A percentile compares a stretch with the other conserved stretches of the same genome.
phyloP scores from a whole-genome alignment of 192 early-diverging fungal species.

The Rhizophlyctis rosea region DNA sequence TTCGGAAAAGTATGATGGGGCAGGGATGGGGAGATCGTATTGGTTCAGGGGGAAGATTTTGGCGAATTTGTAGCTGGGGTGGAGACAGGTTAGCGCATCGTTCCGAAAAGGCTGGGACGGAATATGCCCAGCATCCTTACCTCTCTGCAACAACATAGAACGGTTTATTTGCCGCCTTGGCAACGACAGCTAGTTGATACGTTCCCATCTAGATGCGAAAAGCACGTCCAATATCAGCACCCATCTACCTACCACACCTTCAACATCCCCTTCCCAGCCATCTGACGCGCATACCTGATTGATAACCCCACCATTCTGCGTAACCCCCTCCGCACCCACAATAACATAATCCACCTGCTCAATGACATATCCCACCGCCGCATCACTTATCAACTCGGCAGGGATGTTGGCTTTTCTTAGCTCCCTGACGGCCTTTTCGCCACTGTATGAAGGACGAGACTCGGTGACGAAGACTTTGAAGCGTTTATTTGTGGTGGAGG shows the following conservation, averaged over 20 bases:
- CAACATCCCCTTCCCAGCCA: background rate
- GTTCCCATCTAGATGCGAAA: slow-evolving; percentile 73
- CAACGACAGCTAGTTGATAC: slow-evolving; percentile 92
- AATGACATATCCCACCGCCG: slow-evolving; percentile 92
- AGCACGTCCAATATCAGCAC: slow-evolving; percentile 14
- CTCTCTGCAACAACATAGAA: slow-evolving; percentile 93
- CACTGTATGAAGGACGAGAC: slow-evolving; percentile 71
- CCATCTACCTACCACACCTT: slow-evolving; percentile 7
- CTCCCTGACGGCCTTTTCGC: slow-evolving; percentile 59
- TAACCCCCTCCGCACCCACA: slow-evolving; percentile 97
- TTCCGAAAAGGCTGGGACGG: too few relatives aligned
- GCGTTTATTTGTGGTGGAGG: slow-evolving; percentile 70
- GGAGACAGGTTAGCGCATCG: background rate
- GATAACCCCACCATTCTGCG: slow-evolving; percentile 95
- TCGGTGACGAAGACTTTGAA: slow-evolving; percentile 95
- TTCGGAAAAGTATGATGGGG: slow-evolving; percentile 9
- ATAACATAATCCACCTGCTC: slow-evolving; percentile 95
- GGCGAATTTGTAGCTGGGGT: slow-evolving; percentile 91
- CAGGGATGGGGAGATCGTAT: slow-evolving; percentile 76
- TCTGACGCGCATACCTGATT: slow-evolving; percentile 62
- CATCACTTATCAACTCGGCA: slow-evolving; percentile 81
- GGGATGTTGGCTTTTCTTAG: slow-evolving; percentile 74
- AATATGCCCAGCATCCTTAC: too few relatives aligned
- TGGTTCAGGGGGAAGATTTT: slow-evolving; percentile 93
- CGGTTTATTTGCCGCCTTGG: slow-evolving; percentile 91